Base-by-base conservation (phyloP, 2,329 filamentous ascomycete genomes). In the Teratosphaeria nubilosa region DNA sequence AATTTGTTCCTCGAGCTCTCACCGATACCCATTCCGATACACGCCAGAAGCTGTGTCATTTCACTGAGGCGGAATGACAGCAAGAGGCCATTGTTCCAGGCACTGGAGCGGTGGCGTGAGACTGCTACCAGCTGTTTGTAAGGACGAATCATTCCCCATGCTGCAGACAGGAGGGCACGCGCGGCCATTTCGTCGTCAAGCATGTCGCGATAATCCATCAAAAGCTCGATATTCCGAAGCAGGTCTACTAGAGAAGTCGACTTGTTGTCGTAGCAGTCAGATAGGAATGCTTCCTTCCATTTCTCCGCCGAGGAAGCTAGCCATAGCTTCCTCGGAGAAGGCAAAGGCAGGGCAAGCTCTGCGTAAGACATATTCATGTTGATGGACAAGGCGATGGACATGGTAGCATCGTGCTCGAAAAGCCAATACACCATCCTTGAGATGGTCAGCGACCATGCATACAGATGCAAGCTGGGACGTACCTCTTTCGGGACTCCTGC, bases 311-410 rank as follows among this genome's bases (percentile, higher is more conserved):
- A 79, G 32, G 78, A 77, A 1, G 86, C 86, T 31, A 81, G 77
- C 86, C 86, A 90, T 3, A 90, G 68, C 16, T 81, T 77, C 54
- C 78, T 76, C 0, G 81, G 73, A 58, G 80, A 80, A 0, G 87
- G 41, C 6, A 48, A n/a, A 10, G 41, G 41, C 41, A 48, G 16
- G 16, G 41, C 20, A 22, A 48, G 41, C 41, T 48, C 41, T n/a
- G 41, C 41, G 41, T 48, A 48, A 20, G 41, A 48, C 41, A 48
- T 48, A 20, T 48, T 48, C 41, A 48, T 48, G 41, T 48, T 48
- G 41, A 48, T 48, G 41, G 41, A 48, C 16, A 48, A n/a, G 41
- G 41, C 41, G 41, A 48, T 48, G 41, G 41, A 48, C 41, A 48
- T 48, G 41, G 41, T 22, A 22, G 41, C n/a, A 48, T 48, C 41